These are phyloP conservation scores for Eucalyptus erythrocorys DNA, from an alignment of 345 rosid species.

Conservation along the genomic window DNA sequence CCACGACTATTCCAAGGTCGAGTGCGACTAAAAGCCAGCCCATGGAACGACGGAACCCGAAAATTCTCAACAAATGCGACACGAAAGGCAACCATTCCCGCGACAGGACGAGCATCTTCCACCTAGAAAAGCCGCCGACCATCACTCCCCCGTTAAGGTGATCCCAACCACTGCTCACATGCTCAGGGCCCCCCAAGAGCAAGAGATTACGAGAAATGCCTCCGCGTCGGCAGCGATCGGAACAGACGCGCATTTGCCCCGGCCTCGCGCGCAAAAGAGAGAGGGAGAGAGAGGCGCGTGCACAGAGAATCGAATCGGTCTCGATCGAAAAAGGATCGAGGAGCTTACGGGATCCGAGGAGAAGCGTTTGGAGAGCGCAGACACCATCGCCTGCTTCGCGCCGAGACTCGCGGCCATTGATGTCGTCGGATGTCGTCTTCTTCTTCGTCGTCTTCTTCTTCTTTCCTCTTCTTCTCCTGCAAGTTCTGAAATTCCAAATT, in stretches of 20 bases:
- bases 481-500: not conserved
- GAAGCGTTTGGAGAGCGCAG: slow-evolving; percentile 50
- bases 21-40: not conserved
- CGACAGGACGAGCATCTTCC: not conserved
- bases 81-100: not conserved
- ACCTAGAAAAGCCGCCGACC: not conserved
- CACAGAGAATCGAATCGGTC: not conserved
- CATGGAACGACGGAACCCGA: not conserved
- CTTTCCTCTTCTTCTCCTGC: not conserved
- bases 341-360: slow-evolving; percentile 41
- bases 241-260: not conserved
- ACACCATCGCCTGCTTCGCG: slow-evolving; percentile 29
- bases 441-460: not conserved
- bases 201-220: not conserved
- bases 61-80: not conserved
- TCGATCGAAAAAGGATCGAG: not conserved
- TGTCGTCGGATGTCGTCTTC: not conserved
- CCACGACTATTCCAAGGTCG: not conserved
- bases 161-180: not conserved
- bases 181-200: not conserved
- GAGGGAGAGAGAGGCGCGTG: not conserved
- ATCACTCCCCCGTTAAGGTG: not conserved
- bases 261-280: not conserved
- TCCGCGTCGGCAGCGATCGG: not conserved
- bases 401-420: not conserved